Evolutionary conservation across 176 grass and related monocot genomes (phyloP).

Genomic region (Pontederia paniculata): DNA sequence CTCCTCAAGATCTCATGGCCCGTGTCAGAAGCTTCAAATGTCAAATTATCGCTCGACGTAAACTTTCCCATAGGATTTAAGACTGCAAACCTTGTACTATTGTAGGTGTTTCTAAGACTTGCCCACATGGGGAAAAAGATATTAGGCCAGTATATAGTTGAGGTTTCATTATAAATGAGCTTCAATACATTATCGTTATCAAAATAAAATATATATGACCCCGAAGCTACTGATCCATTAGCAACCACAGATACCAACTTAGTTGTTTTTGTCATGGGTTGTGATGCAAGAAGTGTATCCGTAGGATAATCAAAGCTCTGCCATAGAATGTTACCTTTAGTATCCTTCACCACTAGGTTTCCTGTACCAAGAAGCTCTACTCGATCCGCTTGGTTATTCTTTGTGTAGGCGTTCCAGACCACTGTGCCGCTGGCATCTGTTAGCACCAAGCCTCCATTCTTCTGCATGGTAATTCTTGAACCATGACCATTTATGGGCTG

Average conservation of each 20-base stretch:
- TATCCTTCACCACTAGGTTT: constrained; percentile 27
- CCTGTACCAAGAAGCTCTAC: constrained; percentile 20
- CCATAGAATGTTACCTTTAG: constrained; percentile 8
- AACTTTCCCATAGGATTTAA: constrained; percentile 31
- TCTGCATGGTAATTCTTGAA: constrained; percentile 21
- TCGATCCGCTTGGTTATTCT: neutral
- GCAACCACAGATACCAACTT: constrained; percentile 26
- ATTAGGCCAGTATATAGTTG: constrained; percentile 39
- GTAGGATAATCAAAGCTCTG: constrained; percentile 40
- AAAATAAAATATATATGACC: constrained; percentile 34
- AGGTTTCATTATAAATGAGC: constrained; percentile 34
- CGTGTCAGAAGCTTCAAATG: constrained; percentile 37
- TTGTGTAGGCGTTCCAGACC: constrained; percentile 35
- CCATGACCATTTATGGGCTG: constrained; percentile 36
- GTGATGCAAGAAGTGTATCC: constrained; percentile 30
- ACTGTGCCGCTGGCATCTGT: constrained; percentile 21
- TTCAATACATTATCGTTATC: constrained; percentile 29
- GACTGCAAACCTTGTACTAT: constrained; percentile 23
- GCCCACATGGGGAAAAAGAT: neutral
- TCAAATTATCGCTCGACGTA: constrained; percentile 14
- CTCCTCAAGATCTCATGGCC: constrained; percentile 30
- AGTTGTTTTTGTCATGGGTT: constrained; percentile 30
- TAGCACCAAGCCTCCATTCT: constrained; percentile 10
- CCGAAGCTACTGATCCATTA: constrained; percentile 29
- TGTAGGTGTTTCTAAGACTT: constrained; percentile 14